Conservation (phyloP, 2,329 filamentous ascomycete species). For the Metarhizium rileyi region DNA sequence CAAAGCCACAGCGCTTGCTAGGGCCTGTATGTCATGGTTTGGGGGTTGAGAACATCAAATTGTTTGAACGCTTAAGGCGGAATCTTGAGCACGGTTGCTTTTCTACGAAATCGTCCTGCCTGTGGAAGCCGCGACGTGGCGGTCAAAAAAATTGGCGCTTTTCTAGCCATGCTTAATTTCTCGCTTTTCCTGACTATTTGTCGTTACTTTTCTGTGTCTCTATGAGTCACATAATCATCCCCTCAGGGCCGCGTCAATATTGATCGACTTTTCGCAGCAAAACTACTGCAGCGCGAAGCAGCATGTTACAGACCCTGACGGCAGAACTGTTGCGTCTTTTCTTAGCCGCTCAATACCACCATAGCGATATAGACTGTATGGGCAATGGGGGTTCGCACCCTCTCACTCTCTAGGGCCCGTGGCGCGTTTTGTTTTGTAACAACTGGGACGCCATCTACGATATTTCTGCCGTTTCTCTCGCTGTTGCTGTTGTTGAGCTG, state of each 20-base stretch:
- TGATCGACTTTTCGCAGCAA: not conserved
- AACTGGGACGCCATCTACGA: conserved; percentile 18
- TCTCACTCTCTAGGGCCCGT: conserved; percentile 16
- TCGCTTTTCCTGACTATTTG: not conserved
- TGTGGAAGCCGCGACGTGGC: not conserved
- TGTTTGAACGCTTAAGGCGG: not conserved
- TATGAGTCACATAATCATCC: not conserved
- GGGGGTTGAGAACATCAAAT: not conserved
- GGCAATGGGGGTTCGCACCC: conserved; percentile 27
- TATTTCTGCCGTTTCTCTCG: conserved; percentile 8
- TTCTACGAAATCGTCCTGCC: not conserved
- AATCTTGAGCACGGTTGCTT: not conserved
- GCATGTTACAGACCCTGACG: too few species aligned
- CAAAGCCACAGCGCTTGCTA: not conserved
- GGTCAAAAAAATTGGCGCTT: not conserved
- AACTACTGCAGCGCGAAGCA: not conserved
- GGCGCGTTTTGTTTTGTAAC: conserved; percentile 22
- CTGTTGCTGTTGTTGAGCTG: not conserved
- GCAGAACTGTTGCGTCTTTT: conserved; percentile 8
- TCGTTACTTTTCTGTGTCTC: not conserved
- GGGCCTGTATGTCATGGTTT: not conserved
- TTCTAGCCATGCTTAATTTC: not conserved
- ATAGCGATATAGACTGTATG: conserved; percentile 27
- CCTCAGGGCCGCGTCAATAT: not conserved
- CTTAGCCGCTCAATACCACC: conserved; percentile 16